These are phyloP conservation scores for Glonium stellatum DNA, from an alignment of 495 filamentous ascomycete species.

Conservation along the genomic window DNA sequence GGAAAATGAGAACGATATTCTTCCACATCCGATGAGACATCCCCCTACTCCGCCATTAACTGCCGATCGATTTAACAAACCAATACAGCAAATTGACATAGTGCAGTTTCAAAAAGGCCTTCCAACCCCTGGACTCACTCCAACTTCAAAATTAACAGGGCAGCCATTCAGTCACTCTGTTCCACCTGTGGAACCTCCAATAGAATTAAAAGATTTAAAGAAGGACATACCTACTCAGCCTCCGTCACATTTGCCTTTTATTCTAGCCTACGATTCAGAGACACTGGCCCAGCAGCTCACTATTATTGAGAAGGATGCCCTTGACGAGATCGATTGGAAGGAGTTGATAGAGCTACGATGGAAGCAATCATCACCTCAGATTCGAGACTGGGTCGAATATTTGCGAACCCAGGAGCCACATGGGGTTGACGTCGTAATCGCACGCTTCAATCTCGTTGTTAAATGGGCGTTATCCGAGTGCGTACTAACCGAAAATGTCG, in stretches of 20 bases:
- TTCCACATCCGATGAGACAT: conserved; percentile 62
- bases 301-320: conserved; percentile 88
- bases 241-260: conserved; percentile 76
- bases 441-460: conserved; percentile 93
- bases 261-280: conserved; percentile 85
- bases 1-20: conserved; percentile 39
- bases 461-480: conserved; percentile 95
- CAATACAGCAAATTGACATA: conserved; percentile 16
- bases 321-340: conserved; percentile 96
- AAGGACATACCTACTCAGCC: conserved; percentile 14
- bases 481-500: conserved; percentile 70
- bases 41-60: conserved; percentile 78
- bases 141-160: conserved; percentile 22
- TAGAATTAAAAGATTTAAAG: conserved; percentile 26
- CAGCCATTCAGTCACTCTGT: conserved; percentile 18
- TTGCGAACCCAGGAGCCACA: conserved; percentile 71
- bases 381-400: conserved; percentile 86
- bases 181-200: conserved; percentile 16
- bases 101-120: conserved; percentile 12
- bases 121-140: conserved; percentile 25
- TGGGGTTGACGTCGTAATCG: conserved; percentile 92
- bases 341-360: conserved; percentile 93
- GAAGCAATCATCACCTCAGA: conserved; percentile 62
- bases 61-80: conserved; percentile 19
- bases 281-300: conserved; percentile 90